Conservation (phyloP, 352 stramenopile species). For the Pythium rishiriense region DNA sequence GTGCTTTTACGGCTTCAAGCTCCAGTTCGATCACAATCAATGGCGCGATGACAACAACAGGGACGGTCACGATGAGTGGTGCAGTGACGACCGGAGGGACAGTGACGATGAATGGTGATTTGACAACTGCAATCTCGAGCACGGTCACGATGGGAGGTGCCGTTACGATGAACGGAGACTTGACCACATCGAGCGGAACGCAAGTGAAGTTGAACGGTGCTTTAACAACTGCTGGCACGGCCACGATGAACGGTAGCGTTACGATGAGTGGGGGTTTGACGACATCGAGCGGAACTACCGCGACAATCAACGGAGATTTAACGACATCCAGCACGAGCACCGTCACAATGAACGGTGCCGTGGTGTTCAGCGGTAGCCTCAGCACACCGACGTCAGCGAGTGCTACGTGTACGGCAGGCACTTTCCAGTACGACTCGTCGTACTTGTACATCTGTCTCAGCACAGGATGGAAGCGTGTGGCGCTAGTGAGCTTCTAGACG, state of each 20-base stretch:
- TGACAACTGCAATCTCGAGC: not conserved
- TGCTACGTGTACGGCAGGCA: slow-evolving; percentile 16
- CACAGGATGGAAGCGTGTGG: slow-evolving; percentile 28
- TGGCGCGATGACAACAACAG: slow-evolving; percentile 5
- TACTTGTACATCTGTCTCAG: slow-evolving; percentile 35
- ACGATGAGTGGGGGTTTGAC: slow-evolving; percentile 18
- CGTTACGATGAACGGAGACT: slow-evolving; percentile 8
- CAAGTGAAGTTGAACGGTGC: not conserved
- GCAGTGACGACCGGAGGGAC: not conserved
- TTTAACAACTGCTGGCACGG: slow-evolving; percentile 8
- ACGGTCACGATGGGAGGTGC: slow-evolving; percentile 5
- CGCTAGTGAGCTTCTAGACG: slow-evolving; percentile 5
- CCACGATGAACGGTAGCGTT: too few species aligned
- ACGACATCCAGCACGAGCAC: too few species aligned
- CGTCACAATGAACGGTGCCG: too few species aligned
- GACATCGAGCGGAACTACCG: slow-evolving; percentile 1
- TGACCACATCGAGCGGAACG: slow-evolving; percentile 7
- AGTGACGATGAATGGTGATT: slow-evolving; percentile 9
- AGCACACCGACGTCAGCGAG: slow-evolving; percentile 1
- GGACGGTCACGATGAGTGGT: slow-evolving; percentile 5
- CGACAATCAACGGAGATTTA: slow-evolving; percentile 1
- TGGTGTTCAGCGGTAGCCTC: slow-evolving; percentile 27
- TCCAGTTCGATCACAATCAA: slow-evolving; percentile 10
- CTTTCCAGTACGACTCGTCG: slow-evolving; percentile 23
- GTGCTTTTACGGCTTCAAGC: slow-evolving; percentile 10